Base-by-base conservation (phyloP, 805 yeast species). In the Candida nemodendra region DNA sequence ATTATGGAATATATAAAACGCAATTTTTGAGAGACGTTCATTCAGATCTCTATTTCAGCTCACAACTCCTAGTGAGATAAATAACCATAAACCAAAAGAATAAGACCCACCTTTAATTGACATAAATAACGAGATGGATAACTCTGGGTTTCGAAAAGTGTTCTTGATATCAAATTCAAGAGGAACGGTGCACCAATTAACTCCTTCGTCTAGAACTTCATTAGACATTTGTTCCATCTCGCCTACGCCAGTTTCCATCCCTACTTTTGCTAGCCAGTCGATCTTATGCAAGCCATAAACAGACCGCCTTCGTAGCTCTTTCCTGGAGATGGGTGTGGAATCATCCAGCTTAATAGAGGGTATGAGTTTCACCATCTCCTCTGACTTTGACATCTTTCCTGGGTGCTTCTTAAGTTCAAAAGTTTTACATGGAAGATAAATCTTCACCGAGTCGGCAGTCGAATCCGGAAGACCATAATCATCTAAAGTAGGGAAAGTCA, bases 331-430 rank as follows among this genome's bases (percentile, higher is more conserved):
- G 19, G 53, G 61, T 1, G 68, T 51, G 3, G 38, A 38, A 5
- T 44, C 39, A 0, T 57, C 53, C 4, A 67, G 45, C 23, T 53
- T 44, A 3, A 54, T 34, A 0, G 67, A 59, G 3, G 73, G 68
- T 0, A 62, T 49, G 3, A 47, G 38, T 18, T 53, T 51, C 0
- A 59, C 32, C 5, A 41, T 28, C 3, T 28, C 23, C 2, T 43
- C 51, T 2, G 41, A 38, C 23, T 38, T 42, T 1, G 32, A 25
- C 9, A 34, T 14, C 18, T 41, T 42, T 9, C 29, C 39, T 3
- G 55, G 53, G 14, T 30, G 35, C 11, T 33, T 43, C 8, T 43
- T 44, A 0, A 55, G 27, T n/a, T 30, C 19, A 30, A 57, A 45
- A 2, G 31, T 36, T 3, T 51, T 29, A 33, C 60, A 55, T 9